Evolutionary conservation across 495 filamentous ascomycete species (phyloP), one percentile per base, ranked within the genome.

Genomic region (Neurospora sp.): DNA sequence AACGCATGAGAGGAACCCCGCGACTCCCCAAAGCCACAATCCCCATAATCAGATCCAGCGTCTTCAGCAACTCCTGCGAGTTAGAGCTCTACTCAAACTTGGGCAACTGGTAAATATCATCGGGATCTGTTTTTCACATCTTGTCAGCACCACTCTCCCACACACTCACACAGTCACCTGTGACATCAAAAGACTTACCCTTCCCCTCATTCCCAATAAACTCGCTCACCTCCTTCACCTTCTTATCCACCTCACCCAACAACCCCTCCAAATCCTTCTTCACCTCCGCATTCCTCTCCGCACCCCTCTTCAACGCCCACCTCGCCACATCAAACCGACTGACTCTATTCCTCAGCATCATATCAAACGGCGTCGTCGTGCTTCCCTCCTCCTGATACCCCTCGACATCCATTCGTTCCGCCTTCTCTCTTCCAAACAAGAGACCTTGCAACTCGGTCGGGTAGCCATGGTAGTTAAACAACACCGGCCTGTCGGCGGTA

Each of bases 381-480:
- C 84, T 88, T 5, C 92, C 91, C 77, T 93, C 90, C 78, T 93
- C 91, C 1, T 83, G 83, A 75, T 94, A 93, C 5, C 88, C 89
- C n/a, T 82, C 84, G 40, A 93, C 86, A 4, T 76, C 85, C 62
- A 90, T 84, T 7, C 89, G 82, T 12, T 86, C 82, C 8, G 87
- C 73, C 23, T 79, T 76, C 0, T 81, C 82, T 2, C 90, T 84
- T 2, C 89, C 89, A 78, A 92, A 92, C 2, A 92, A 83, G 69
- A 92, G 76, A 0, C 90, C 90, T 75, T 88, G 83, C 74, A 93
- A 74, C 76, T 92, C 90, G 20, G 85, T 84, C 11, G 84, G 77
- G 75, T 92, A 92, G 14, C 91, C 90, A 75, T 93, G 91, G 75
- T 92, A 93, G 80, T 93, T 94, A 82, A 92, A 89, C 76, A 89